Conservation (phyloP, 2,329 filamentous ascomycete species). For the Cordyceps farinosa region DNA sequence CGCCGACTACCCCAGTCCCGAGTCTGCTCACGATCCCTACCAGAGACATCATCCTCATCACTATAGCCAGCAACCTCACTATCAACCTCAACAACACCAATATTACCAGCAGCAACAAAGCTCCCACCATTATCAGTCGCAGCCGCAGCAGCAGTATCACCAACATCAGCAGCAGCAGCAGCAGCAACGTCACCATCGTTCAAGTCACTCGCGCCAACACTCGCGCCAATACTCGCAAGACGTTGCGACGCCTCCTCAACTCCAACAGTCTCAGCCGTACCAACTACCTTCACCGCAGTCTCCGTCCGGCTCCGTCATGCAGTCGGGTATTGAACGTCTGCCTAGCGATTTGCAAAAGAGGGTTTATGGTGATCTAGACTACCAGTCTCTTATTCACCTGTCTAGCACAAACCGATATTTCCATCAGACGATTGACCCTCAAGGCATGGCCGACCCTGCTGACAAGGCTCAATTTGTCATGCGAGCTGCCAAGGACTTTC, state of each 20-base stretch:
- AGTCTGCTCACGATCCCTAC: conserved; percentile 7
- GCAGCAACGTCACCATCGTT: neutral
- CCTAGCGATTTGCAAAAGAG: conserved; percentile 33
- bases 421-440: conserved; percentile 32
- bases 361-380: conserved; percentile 36
- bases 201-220: conserved; percentile 1
- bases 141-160: neutral
- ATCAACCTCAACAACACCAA: conserved; percentile 4
- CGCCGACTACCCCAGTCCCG: conserved; percentile 12
- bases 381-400: conserved; percentile 39
- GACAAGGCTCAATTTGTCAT: conserved; percentile 41
- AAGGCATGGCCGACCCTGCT: conserved; percentile 30
- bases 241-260: conserved; percentile 17
- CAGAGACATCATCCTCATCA: conserved; percentile 5
- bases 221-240: conserved; percentile 10
- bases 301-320: conserved; percentile 19
- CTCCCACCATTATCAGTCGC: neutral
- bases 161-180: neutral
- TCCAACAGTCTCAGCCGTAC: conserved; percentile 16
- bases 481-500: conserved; percentile 39
- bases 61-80: conserved; percentile 5
- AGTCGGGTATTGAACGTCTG: conserved; percentile 32
- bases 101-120: neutral
- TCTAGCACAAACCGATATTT: conserved; percentile 36
- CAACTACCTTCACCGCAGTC: conserved; percentile 18